phyloP scores from a whole-genome alignment of 176 grass and related monocot genomes.

The Aechmea fasciata region DNA sequence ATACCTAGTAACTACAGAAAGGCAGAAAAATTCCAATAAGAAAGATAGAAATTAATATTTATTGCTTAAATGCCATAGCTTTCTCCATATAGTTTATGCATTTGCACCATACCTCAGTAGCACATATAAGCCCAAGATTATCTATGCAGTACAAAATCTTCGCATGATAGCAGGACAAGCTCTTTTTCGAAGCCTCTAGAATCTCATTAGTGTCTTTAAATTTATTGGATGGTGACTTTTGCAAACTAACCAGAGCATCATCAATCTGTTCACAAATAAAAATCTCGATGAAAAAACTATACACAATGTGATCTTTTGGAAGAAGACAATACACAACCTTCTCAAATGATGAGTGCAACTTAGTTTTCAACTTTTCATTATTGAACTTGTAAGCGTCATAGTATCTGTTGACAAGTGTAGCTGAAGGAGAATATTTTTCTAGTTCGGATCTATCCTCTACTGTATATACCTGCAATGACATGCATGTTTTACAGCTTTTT shows the following conservation, averaged over 20 bases:
- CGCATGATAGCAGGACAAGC: conserved; percentile 31
- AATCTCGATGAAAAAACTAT: conserved; percentile 14
- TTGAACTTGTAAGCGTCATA: conserved; percentile 44
- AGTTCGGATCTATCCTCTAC: conserved; percentile 41
- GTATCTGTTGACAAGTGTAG: conserved; percentile 39
- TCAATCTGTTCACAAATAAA: conserved; percentile 33
- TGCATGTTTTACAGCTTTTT: conserved; percentile 2
- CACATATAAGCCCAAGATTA: conserved; percentile 43
- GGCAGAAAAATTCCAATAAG: too few relatives aligned
- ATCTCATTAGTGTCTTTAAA: conserved; percentile 54
- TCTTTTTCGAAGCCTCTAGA: conserved; percentile 45
- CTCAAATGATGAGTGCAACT: conserved; percentile 29
- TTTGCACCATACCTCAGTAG: conserved; percentile 35
- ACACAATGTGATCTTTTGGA: conserved; percentile 1
- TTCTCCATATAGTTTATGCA: not conserved
- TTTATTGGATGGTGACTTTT: conserved; percentile 45
- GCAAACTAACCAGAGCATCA: conserved; percentile 32
- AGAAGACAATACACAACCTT: conserved; percentile 32
- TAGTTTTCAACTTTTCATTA: conserved; percentile 37
- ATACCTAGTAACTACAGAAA: too few relatives aligned
- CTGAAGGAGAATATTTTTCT: conserved; percentile 32
- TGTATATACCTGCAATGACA: conserved; percentile 35
- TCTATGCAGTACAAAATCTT: conserved; percentile 45
- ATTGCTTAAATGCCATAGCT: too few relatives aligned
- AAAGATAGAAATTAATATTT: too few relatives aligned